phyloP scores from a whole-genome alignment of 805 yeast genomes.

The Candida takata region DNA sequence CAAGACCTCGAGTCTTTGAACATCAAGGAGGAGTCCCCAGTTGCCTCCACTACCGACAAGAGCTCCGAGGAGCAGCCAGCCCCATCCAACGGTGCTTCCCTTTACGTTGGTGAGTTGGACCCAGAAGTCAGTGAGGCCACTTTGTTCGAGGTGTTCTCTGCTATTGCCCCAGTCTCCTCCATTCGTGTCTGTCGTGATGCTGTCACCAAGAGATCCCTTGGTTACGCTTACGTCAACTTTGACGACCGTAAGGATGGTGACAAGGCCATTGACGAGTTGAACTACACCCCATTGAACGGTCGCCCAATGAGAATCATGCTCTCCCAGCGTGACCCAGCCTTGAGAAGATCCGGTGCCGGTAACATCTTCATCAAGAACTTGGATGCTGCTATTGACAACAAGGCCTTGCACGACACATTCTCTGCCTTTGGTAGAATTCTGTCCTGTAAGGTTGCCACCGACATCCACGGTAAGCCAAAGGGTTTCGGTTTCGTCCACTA shows the following conservation, averaged over 20 bases:
- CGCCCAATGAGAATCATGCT: constrained; percentile 99
- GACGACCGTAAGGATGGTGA: constrained; percentile 85
- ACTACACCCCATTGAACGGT: constrained; percentile 91
- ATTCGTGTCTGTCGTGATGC: constrained; percentile 99
- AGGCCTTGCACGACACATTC: constrained; percentile 96
- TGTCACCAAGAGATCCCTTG: constrained; percentile 91
- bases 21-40: constrained; percentile 27
- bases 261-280: constrained; percentile 89
- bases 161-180: constrained; percentile 90
- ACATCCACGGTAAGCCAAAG: constrained; percentile 83
- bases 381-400: constrained; percentile 97
- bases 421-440: constrained; percentile 92
- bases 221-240: constrained; percentile 97
- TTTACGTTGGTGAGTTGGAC: constrained; percentile 96
- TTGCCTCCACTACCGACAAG: constrained; percentile 4
- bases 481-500: constrained; percentile 98
- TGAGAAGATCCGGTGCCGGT: constrained; percentile 92
- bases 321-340: constrained; percentile 98
- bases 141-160: constrained; percentile 90
- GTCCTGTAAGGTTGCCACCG: constrained; percentile 96
- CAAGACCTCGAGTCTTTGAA: constrained; percentile 42
- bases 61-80: constrained; percentile 8
- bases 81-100: constrained; percentile 41
- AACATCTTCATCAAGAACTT: constrained; percentile 97
- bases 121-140: constrained; percentile 89